Evolutionary conservation across 129 eudicot species (phyloP), one percentile per base, ranked within the genome.

Genomic region (Flaveria bidentis): DNA sequence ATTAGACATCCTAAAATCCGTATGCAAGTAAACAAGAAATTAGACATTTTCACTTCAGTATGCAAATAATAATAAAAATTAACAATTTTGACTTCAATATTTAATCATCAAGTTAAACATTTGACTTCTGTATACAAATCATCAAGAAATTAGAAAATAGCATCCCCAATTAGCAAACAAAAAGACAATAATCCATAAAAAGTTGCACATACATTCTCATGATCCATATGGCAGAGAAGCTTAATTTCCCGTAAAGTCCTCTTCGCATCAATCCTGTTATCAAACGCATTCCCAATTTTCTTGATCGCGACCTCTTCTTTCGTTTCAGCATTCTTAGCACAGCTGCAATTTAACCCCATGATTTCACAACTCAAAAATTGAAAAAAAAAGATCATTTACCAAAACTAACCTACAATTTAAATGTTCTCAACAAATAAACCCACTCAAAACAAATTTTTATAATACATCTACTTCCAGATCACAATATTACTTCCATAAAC

Each of bases 201-300:
- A 72, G 39, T 25, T 70, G 51, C 41, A 68, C 61, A 39, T 84
- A 92, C 97, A 79, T 92, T 92, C 25, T 89, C 97, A 67, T 92
- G 97, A 53, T 89, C 96, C 96, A 92, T 87, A 53, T 92, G 96
- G 16, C 89, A 67, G 42, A 92, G 89, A 28, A 92, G 97, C 68
- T 92, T 92, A 78, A 92, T 92, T 60, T 92, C 97, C 3, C 96
- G 84, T 18, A 92, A 80, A 18, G 96, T 89, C 84, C 97, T 80
- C 57, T 86, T 89, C 30, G 97, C 97, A 81, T 92, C 97, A 25
- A 92, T 89, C 53, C 90, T 82, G 77, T 92, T 92, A 25, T 84
- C 92, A 71, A 92, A 92, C 1, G 97, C 97, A 79, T 86, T 87
- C 22, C 84, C 97, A 47, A 92, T 89, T 80, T 87, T 87, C 89